Evolutionary conservation across 805 yeast species (phyloP), one percentile per base, ranked within the genome.

Genomic region (Ogataea neopini): DNA sequence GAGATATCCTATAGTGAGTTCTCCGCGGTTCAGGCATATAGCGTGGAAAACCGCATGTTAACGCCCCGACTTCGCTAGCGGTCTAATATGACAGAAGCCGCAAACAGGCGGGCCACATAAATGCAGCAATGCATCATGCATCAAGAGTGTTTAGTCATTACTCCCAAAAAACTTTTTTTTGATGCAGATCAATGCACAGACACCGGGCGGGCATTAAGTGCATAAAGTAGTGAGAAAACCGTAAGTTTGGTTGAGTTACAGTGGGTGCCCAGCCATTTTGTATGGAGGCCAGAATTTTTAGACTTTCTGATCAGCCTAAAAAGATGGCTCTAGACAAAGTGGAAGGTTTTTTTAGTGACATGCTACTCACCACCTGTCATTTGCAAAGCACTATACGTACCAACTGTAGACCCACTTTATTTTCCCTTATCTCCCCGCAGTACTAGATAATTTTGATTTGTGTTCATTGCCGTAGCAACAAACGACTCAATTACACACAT

Each of bases 51-150:
- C 17, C 13, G 33, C 15, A 11, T 10, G 42, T 10, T 6, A 39
- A 39, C 33, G 32, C 42, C 42, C 30, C 19, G 42, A n/a, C 28
- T 6, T 13, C 33, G 33, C 42, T 39, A 22, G 20, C 28, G 19
- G 14, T 11, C 18, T 17, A 11, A 13, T 17, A 28, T 39, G 42
- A 39, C 33, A 39, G 42, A 26, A 39, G 42, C 42, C 42, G 42
- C 42, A 39, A 17, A 17, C 28, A 14, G 40, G 17, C 25, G 37
- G 11, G 5, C 22, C 22, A 34, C 37, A 14, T 22, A 13, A 17
- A 6, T 22, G 40, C 40, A 20, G 13, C 7, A 10, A 22, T 20
- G 29, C 40, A 36, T 22, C 25, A 8, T 20, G 40, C 40, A 20
- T 36, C 40, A 18, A n/a, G 17, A 34, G 22, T 18, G 8, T 6